Evolutionary conservation across 768 basidiomycete species (phyloP), one percentile per base, ranked within the genome.

Genomic region (Phanerodontia chrysosporium): DNA sequence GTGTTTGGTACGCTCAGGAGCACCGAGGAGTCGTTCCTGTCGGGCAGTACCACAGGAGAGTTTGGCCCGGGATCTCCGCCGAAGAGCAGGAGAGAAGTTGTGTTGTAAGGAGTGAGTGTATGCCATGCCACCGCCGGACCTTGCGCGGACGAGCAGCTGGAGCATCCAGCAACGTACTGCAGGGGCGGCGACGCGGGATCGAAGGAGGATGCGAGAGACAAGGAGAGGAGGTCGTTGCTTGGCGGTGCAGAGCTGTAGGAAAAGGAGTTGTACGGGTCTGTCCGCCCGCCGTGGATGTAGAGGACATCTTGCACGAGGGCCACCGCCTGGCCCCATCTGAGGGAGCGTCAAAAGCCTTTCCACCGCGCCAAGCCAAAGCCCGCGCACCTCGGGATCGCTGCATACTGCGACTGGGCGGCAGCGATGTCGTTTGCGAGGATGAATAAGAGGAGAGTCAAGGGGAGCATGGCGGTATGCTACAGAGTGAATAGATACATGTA

Each of bases 251-350:
- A 82, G 30, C 80, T 79, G 71, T 95, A 96, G 2, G 85, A 82
- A 67, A 79, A 90, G 16, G 78, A 67, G 69, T 88, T 86, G 71
- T 32, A 79, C 22, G 63, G 76, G 71, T 93, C 90, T 42, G 85
- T 87, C 69, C 91, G 85, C 49, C 94, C 94, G 36, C 93, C 94
- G 59, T 90, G 85, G 44, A 95, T 74, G 68, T 84, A 84, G 45
- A 95, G 75, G 12, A 77, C 76, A 61, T 83, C 78, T 65, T 81
- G 76, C 24, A 88, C 69, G 45, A 87, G 66, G 21, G 83, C 80
- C 0, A 76, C 74, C 4, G 90, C 89, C 62, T 92, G 91, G 28
- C 87, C 94, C 94, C 94, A 96, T 77, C 94, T 62, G 27, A 3
- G 13, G 30, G 9, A n/a, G 39, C 21, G 36, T 57, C 21, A 60